Percentiles rank a stretch among this genome's conserved stretches.
These are phyloP conservation scores for Leishmania lainsoni DNA, from an alignment of 208 protist genomes.

Conservation along the genomic window DNA sequence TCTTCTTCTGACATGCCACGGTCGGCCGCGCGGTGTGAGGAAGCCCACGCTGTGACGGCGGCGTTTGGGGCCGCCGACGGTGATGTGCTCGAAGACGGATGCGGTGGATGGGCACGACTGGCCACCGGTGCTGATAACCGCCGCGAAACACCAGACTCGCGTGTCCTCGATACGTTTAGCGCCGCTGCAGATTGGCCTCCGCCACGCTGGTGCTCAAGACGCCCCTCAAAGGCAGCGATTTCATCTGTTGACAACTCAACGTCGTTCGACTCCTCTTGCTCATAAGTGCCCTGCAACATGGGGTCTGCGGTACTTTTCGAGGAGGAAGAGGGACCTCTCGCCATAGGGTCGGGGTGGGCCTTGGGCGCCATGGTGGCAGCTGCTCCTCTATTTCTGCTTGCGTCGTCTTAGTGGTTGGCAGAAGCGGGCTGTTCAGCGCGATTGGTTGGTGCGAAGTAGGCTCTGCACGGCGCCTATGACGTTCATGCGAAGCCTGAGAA, in stretches of 20 bases:
- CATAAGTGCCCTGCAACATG: slow-evolving; percentile 64
- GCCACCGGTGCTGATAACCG: background rate
- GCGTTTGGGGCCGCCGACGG: slow-evolving; percentile 3
- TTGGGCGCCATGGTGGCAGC: slow-evolving; percentile 19
- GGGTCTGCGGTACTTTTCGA: slow-evolving; percentile 37
- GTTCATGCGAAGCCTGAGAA: background rate
- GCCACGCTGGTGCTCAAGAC: slow-evolving; percentile 24
- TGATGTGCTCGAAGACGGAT: background rate
- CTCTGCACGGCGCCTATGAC: background rate
- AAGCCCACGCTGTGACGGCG: background rate
- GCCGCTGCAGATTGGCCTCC: slow-evolving; percentile 1
- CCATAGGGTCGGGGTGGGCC: slow-evolving; percentile 4
- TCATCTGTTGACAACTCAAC: slow-evolving; percentile 36
- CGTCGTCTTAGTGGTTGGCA: background rate
- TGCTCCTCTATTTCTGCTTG: background rate
- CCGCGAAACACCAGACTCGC: background rate
- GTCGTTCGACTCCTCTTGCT: slow-evolving; percentile 57
- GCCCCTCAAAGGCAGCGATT: slow-evolving; percentile 61
- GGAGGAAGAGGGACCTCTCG: background rate
- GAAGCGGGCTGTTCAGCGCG: background rate
- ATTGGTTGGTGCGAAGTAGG: background rate
- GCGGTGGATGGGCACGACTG: background rate
- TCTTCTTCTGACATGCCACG: slow-evolving; percentile 45
- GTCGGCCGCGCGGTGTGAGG: background rate
- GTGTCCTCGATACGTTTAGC: background rate